Evolutionary conservation across 2,329 filamentous ascomycete genomes (phyloP).

Genomic region (Beauveria varroae): DNA sequence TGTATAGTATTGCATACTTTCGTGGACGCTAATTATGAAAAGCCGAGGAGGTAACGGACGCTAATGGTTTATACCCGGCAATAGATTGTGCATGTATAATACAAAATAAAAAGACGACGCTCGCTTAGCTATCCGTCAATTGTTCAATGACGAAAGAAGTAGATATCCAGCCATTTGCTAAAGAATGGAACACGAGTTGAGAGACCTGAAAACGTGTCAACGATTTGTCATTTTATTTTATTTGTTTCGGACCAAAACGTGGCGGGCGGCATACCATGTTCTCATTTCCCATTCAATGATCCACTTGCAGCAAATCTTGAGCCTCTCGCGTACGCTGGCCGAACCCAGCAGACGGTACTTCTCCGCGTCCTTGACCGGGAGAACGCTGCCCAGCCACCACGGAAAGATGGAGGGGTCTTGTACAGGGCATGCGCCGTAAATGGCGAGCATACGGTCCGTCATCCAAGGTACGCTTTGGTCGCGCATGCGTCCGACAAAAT

Average conservation of each 20-base stretch:
- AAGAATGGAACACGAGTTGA: background rate
- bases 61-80: background rate
- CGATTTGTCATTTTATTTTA: background rate
- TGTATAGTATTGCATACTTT: no score
- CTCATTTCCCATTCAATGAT: constrained; percentile 63
- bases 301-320: constrained; percentile 80
- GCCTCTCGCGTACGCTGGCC: constrained; percentile 67
- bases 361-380: constrained; percentile 69
- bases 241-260: background rate
- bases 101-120: background rate
- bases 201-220: background rate
- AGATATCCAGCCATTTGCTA: background rate
- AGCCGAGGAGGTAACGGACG: background rate
- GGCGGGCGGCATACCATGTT: constrained; percentile 54
- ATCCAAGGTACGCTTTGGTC: constrained; percentile 67
- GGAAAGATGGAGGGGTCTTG: constrained; percentile 70
- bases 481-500: constrained; percentile 64
- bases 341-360: constrained; percentile 71
- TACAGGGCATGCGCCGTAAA: constrained; percentile 67
- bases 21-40: no score
- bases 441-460: constrained; percentile 59
- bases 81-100: background rate
- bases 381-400: constrained; percentile 82
- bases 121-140: background rate
- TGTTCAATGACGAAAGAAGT: no score